Evolutionary conservation across 2,329 filamentous ascomycete genomes (phyloP).

Genomic region (Stagonosporopsis rhizophila): DNA sequence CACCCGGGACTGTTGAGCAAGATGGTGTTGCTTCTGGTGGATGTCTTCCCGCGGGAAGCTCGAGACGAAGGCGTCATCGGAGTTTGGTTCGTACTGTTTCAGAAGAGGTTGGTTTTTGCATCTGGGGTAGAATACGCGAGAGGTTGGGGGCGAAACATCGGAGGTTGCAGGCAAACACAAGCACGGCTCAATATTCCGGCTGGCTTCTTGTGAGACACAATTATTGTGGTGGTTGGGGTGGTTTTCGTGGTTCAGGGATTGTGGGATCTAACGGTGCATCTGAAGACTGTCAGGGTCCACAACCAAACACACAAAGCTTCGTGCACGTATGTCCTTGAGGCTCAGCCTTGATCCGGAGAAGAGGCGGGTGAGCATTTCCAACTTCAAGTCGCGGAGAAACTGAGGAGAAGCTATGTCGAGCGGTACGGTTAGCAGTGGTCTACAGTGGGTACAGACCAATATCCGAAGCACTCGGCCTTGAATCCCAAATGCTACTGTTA

Average conservation of each 20-base stretch:
- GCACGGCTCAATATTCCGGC: slow-evolving; percentile 1
- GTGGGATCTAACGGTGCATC: slow-evolving; percentile 10
- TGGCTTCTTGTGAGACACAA: slow-evolving; percentile 9
- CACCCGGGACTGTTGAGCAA: neutral
- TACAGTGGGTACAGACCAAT: slow-evolving; percentile 22
- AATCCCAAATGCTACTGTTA: slow-evolving; percentile 11
- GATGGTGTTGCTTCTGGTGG: neutral
- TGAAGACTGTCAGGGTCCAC: slow-evolving; percentile 12
- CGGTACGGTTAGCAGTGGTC: slow-evolving; percentile 16
- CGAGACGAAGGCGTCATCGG: neutral
- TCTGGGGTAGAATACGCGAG: slow-evolving; percentile 12
- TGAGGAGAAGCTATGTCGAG: slow-evolving; percentile 16
- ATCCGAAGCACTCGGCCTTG: slow-evolving; percentile 19
- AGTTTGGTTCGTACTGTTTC: slow-evolving; percentile 13
- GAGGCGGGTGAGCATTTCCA: slow-evolving; percentile 14
- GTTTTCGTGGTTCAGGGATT: slow-evolving; percentile 3
- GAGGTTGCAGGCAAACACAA: slow-evolving; percentile 10
- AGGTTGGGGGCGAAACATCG: slow-evolving; percentile 20
- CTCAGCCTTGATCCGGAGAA: slow-evolving; percentile 14
- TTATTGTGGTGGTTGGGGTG: slow-evolving; percentile 8
- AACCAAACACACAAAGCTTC: slow-evolving; percentile 18
- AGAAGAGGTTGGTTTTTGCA: slow-evolving; percentile 5
- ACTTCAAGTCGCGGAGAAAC: slow-evolving; percentile 19
- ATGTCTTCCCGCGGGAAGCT: neutral
- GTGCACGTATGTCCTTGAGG: slow-evolving; percentile 8